A percentile compares a stretch with the other conserved stretches of the same genome.
Evolutionary conservation across 495 filamentous ascomycete species (phyloP).

Genomic region (Evansstolkia leycettana): DNA sequence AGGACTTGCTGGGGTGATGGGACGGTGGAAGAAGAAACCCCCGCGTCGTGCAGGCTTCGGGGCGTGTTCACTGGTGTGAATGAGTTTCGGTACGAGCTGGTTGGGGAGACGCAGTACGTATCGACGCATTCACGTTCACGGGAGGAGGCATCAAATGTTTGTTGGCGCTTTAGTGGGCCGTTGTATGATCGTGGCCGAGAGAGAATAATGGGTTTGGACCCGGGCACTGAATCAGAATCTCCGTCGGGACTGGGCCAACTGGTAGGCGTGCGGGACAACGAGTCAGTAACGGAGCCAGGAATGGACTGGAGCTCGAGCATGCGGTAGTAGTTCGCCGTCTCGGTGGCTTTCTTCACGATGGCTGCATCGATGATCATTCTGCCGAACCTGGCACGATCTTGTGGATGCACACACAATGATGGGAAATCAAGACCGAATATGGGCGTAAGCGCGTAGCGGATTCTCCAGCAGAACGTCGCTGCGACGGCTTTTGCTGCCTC

Average conservation of each 20-base stretch:
- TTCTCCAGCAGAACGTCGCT: slow-evolving; percentile 75
- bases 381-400: slow-evolving; percentile 41
- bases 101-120: slow-evolving; percentile 18
- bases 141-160: slow-evolving; percentile 4
- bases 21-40: slow-evolving; percentile 3
- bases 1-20: slow-evolving; percentile 6
- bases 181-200: not conserved
- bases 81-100: slow-evolving; percentile 10
- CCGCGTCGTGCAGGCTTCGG: slow-evolving; percentile 13
- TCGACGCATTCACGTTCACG: slow-evolving; percentile 3
- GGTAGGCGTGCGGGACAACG: too few species aligned
- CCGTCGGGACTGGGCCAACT: not conserved
- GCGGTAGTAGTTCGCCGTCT: slow-evolving; percentile 38
- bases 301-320: slow-evolving; percentile 15
- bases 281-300: not conserved
- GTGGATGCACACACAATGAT: slow-evolving; percentile 49
- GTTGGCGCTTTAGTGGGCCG: too few species aligned
- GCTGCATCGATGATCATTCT: slow-evolving; percentile 55
- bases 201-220: slow-evolving; percentile 8
- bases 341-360: slow-evolving; percentile 44
- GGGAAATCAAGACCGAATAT: slow-evolving; percentile 80
- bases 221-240: not conserved
- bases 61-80: slow-evolving; percentile 26
- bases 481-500: slow-evolving; percentile 71
- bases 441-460: slow-evolving; percentile 73